Evolutionary conservation across 2,329 filamentous ascomycete species (phyloP).

Genomic region (Trichoderma hamatum): DNA sequence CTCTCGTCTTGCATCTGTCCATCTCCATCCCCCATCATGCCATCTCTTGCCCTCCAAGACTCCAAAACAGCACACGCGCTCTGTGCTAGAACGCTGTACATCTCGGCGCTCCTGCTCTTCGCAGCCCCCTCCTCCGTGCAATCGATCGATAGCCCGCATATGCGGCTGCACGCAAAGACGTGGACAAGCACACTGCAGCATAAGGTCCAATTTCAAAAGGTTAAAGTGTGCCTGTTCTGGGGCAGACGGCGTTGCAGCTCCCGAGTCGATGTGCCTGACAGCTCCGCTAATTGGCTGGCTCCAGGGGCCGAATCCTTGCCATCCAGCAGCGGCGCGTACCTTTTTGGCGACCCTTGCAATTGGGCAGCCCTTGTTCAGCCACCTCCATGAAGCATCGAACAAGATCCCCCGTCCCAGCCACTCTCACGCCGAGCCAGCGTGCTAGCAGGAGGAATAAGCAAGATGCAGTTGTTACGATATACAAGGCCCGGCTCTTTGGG

Average conservation of each 20-base stretch:
- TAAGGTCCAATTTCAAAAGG: constrained; percentile 2
- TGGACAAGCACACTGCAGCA: not conserved
- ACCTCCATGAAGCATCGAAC: constrained; percentile 18
- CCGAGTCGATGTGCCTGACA: constrained; percentile 14
- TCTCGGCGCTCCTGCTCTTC: constrained; percentile 19
- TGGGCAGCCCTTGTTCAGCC: constrained; percentile 8
- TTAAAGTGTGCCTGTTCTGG: constrained; percentile 16
- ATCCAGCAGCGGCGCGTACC: constrained; percentile 24
- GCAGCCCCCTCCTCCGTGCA: constrained; percentile 3
- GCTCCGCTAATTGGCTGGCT: constrained; percentile 23
- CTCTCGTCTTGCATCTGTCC: not conserved
- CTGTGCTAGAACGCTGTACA: not conserved
- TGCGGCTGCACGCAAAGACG: constrained; percentile 1
- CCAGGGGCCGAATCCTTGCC: constrained; percentile 1
- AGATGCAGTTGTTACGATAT: not conserved
- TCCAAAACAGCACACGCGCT: not conserved
- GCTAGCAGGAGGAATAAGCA: not conserved
- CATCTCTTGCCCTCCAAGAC: not conserved
- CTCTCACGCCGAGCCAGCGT: not conserved
- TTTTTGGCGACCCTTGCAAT: constrained; percentile 23
- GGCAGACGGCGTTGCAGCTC: constrained; percentile 26
- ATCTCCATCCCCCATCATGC: not conserved
- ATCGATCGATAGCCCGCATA: constrained; percentile 17
- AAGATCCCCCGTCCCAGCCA: not conserved
- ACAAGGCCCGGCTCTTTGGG: constrained; percentile 19